Evolutionary conservation across 2,329 filamentous ascomycete genomes (phyloP).

Genomic region (Botrytis squamosa): DNA sequence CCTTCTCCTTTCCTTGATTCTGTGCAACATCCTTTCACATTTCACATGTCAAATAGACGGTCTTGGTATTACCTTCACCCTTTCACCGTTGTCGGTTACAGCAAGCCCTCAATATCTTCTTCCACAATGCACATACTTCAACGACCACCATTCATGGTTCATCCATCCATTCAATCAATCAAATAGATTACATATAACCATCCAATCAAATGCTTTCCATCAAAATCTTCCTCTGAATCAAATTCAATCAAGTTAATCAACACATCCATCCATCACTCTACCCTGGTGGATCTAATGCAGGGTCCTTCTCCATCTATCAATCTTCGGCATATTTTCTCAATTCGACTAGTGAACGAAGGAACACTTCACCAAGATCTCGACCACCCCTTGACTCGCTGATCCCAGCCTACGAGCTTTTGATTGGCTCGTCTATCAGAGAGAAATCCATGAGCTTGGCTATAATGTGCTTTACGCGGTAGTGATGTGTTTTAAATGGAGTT

Average conservation of each 20-base stretch:
- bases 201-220: background rate
- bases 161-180: background rate
- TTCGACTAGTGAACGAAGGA: background rate
- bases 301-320: slow-evolving; percentile 3
- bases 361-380: background rate
- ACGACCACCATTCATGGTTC: background rate
- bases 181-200: background rate
- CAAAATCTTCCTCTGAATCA: background rate
- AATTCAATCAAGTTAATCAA: slow-evolving; percentile 1
- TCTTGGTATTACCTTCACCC: background rate
- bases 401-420: background rate
- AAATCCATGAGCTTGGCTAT: background rate
- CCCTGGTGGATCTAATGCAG: slow-evolving; percentile 1
- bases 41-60: background rate
- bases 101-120: background rate
- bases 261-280: background rate
- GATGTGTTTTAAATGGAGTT: background rate
- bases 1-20: no score
- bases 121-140: background rate
- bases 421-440: background rate
- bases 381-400: slow-evolving; percentile 6
- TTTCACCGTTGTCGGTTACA: background rate
- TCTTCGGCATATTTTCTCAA: background rate
- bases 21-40: background rate
- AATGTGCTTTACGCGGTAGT: background rate